Percentiles rank a stretch among this genome's conserved stretches.
phyloP scores from a whole-genome alignment of 1,284 basidiomycete genomes.

The Microbotryum silenes-acaulis region DNA sequence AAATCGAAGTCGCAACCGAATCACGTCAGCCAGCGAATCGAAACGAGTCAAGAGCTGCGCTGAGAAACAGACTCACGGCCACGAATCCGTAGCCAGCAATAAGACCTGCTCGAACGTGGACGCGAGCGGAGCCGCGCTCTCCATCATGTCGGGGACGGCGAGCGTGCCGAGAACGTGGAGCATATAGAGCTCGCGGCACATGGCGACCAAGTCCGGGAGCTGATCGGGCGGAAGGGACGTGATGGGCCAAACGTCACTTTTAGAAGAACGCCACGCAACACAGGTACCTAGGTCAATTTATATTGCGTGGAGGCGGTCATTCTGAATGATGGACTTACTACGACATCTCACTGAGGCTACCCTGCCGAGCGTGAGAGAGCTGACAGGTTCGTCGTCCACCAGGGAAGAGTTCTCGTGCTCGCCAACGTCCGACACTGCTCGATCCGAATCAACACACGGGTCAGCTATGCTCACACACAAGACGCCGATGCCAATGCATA shows the following conservation, averaged over 20 bases:
- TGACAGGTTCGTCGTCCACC: conserved; percentile 18
- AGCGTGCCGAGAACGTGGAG: conserved; percentile 12
- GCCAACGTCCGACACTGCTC: conserved; percentile 24
- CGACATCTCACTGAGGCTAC: conserved; percentile 19
- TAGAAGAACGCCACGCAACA: no score
- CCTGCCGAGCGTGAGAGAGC: conserved; percentile 18
- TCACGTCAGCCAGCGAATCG: neutral
- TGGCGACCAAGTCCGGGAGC: neutral
- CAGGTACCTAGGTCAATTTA: neutral
- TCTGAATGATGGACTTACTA: conserved; percentile 13
- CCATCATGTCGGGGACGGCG: conserved; percentile 28
- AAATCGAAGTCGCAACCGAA: neutral
- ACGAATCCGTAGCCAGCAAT: conserved; percentile 17
- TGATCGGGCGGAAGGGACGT: neutral
- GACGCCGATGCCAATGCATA: neutral
- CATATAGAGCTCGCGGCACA: conserved; percentile 19
- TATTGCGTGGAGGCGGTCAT: neutral
- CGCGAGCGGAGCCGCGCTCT: conserved; percentile 13
- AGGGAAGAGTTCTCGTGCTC: conserved; percentile 24
- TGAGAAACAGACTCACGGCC: conserved; percentile 12
- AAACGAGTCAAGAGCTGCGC: neutral
- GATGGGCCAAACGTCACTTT: conserved; percentile 2
- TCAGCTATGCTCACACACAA: neutral
- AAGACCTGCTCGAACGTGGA: conserved; percentile 19
- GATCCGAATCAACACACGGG: neutral